Percentiles rank a stretch among this genome's conserved stretches.
Evolutionary conservation across 1,139 yeast genomes (phyloP).

Genomic region (Yamadazyma dendronema): DNA sequence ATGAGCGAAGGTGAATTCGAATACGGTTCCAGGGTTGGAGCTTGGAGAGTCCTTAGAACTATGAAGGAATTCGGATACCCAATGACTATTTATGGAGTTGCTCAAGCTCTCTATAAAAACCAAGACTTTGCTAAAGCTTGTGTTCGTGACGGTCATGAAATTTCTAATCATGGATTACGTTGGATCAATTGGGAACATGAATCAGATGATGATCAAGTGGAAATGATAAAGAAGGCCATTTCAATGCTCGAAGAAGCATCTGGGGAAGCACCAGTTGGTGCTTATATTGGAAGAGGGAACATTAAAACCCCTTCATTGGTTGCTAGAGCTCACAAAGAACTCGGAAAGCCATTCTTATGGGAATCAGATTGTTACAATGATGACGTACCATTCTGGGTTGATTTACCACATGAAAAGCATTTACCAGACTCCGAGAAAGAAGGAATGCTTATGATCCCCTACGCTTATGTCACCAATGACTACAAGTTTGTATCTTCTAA

Average conservation of each 20-base stretch:
- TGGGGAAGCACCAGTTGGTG: slow-evolving; percentile 32
- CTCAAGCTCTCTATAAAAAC: slow-evolving; percentile 14
- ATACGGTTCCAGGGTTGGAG: slow-evolving; percentile 16
- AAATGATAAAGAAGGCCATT: slow-evolving; percentile 25
- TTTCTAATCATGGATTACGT: slow-evolving; percentile 15
- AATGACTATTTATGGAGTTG: slow-evolving; percentile 16
- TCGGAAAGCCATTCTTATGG: slow-evolving; percentile 27
- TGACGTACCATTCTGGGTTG: slow-evolving; percentile 34
- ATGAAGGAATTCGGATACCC: slow-evolving; percentile 15
- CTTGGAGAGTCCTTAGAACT: slow-evolving; percentile 15
- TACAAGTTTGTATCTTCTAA: slow-evolving; percentile 25
- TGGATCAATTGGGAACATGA: slow-evolving; percentile 14
- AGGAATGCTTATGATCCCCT: slow-evolving; percentile 34
- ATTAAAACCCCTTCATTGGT: slow-evolving; percentile 28
- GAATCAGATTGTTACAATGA: slow-evolving; percentile 32
- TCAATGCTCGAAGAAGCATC: slow-evolving; percentile 22
- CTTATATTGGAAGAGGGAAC: slow-evolving; percentile 32
- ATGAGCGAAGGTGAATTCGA: slow-evolving; percentile 23
- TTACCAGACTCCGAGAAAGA: slow-evolving; percentile 20
- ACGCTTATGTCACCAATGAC: slow-evolving; percentile 30
- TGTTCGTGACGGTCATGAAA: slow-evolving; percentile 17
- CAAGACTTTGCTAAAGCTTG: slow-evolving; percentile 16
- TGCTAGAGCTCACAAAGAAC: slow-evolving; percentile 27
- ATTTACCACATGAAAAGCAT: slow-evolving; percentile 20
- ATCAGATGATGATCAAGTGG: slow-evolving; percentile 27